Evolutionary conservation across 164 flowering plant genomes (phyloP).

Genomic region (Stephania yunnanensis): DNA sequence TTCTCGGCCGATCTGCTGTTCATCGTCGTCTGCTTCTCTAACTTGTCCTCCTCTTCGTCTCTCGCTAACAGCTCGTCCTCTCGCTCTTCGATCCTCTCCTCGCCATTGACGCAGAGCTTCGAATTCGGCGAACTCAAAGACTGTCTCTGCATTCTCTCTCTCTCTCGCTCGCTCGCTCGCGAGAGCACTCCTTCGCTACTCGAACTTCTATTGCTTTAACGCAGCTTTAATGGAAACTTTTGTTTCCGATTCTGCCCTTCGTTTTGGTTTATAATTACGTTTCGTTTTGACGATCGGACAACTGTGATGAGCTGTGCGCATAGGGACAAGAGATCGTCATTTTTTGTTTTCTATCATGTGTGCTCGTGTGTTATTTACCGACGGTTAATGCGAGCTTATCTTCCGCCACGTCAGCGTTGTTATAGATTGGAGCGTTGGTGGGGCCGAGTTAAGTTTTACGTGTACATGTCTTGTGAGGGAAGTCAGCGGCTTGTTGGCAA

Average conservation of each 20-base stretch:
- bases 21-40: slow-evolving; percentile 19
- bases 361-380: background rate
- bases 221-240: background rate
- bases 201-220: background rate
- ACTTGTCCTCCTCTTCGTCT: slow-evolving; percentile 13
- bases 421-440: background rate
- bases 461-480: background rate
- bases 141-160: slow-evolving; percentile 47
- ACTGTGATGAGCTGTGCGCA: background rate
- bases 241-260: background rate
- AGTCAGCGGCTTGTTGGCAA: slow-evolving; percentile 3
- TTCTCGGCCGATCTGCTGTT: slow-evolving; percentile 28
- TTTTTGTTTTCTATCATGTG: background rate
- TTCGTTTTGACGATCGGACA: background rate
- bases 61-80: background rate
- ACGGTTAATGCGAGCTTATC: background rate
- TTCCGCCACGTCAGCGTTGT: background rate
- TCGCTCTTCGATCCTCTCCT: slow-evolving; percentile 15
- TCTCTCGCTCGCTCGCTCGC: background rate
- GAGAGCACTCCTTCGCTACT: background rate
- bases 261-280: background rate
- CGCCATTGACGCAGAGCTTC: slow-evolving; percentile 37
- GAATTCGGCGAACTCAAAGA: slow-evolving; percentile 41
- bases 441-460: too few relatives aligned
- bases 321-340: background rate